These are phyloP conservation scores for Odontarrhena argentea DNA, from an alignment of 345 rosid species.

Conservation along the genomic window DNA sequence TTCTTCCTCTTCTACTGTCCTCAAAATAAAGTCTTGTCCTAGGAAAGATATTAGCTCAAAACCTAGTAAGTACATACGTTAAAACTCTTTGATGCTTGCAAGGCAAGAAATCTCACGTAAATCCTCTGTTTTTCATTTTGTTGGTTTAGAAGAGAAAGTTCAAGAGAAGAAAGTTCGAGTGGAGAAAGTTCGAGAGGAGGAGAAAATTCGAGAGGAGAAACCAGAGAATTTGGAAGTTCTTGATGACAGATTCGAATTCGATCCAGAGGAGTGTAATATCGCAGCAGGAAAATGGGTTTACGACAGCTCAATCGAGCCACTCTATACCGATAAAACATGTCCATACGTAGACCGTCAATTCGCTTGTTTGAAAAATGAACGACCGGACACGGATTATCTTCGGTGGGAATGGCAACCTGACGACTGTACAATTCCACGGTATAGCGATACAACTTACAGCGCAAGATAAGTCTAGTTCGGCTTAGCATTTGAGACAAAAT, in stretches of 20 bases:
- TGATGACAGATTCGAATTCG: conserved; percentile 85
- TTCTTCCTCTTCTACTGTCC: conserved; percentile 47
- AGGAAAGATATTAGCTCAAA: conserved; percentile 44
- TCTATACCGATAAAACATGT: conserved; percentile 78
- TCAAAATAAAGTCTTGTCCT: conserved; percentile 55
- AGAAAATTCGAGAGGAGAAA: conserved; percentile 34
- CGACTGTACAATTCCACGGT: conserved; percentile 84
- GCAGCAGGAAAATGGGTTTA: conserved; percentile 81
- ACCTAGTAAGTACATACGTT: conserved; percentile 53
- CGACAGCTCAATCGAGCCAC: conserved; percentile 59
- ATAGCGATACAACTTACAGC: neutral
- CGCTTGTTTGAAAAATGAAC: conserved; percentile 71
- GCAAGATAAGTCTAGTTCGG: neutral
- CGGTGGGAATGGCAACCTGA: conserved; percentile 97
- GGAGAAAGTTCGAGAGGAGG: conserved; percentile 27
- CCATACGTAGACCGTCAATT: conserved; percentile 81
- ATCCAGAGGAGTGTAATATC: conserved; percentile 81
- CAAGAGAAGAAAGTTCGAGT: conserved; percentile 41
- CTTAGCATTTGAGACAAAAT: neutral
- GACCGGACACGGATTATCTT: conserved; percentile 65
- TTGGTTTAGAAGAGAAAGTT: conserved; percentile 29
- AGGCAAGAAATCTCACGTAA: neutral
- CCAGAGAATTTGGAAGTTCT: conserved; percentile 45
- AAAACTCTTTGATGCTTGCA: neutral
- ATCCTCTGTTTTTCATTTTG: neutral